These are phyloP conservation scores for Chondrus crispus DNA, from an alignment of 23 red algal genomes.

Conservation along the genomic window DNA sequence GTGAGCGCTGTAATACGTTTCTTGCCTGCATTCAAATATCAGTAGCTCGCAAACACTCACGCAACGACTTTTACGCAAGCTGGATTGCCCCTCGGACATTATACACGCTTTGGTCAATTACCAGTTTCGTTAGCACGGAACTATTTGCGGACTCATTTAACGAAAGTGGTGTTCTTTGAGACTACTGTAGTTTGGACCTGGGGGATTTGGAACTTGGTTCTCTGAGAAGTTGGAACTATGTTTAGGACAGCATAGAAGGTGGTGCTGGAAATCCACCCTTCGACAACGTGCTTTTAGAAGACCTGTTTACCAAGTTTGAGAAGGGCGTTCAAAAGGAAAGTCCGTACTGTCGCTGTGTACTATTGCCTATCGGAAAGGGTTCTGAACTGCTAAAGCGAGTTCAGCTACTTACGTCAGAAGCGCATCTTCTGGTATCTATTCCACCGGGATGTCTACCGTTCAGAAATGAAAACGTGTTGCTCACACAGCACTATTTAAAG, in stretches of 20 bases:
- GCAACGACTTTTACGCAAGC: too few relatives aligned
- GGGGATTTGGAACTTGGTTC: neutral
- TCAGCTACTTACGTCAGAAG: neutral
- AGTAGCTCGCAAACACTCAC: too few relatives aligned
- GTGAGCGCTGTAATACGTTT: too few relatives aligned
- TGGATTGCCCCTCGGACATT: too few relatives aligned
- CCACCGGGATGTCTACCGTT: neutral
- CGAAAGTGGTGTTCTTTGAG: neutral
- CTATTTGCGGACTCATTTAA: conserved; percentile 19
- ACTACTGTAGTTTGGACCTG: neutral
- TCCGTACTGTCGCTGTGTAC: neutral
- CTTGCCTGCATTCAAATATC: too few relatives aligned
- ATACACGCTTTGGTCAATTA: too few relatives aligned
- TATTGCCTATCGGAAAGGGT: neutral
- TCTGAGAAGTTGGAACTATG: neutral
- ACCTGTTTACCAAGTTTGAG: neutral
- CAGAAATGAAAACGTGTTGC: neutral
- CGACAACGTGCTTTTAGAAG: neutral
- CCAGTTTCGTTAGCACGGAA: too few relatives aligned
- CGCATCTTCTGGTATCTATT: neutral
- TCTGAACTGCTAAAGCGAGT: neutral
- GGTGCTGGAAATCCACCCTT: neutral
- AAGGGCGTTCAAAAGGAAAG: neutral
- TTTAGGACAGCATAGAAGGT: neutral
- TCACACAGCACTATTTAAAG: too few relatives aligned